Evolutionary conservation across 2,329 filamentous ascomycete genomes (phyloP).

Genomic region (Aspergillus spinulosporus): DNA sequence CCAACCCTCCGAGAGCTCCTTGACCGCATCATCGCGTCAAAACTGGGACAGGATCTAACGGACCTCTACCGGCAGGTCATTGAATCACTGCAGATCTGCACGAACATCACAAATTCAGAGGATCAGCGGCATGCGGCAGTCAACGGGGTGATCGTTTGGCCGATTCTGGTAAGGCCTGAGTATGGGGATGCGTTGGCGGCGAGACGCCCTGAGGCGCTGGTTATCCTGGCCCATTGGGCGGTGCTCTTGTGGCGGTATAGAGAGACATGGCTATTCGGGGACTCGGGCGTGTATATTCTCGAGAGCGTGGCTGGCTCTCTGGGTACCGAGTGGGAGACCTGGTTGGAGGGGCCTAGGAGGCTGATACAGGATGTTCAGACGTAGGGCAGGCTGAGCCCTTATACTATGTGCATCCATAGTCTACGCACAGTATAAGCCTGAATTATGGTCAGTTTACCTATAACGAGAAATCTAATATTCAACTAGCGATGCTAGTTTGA

Average conservation of each 20-base stretch:
- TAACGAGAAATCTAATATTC: no score
- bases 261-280: constrained; percentile 35
- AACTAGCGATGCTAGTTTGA: no score
- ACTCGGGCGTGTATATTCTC: background rate
- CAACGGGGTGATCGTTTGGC: constrained; percentile 2
- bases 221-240: constrained; percentile 41
- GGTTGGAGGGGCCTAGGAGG: no score
- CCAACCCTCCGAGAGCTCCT: background rate
- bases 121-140: background rate
- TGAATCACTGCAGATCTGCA: constrained; percentile 12
- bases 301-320: no score
- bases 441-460: no score
- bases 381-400: no score
- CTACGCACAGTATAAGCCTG: no score
- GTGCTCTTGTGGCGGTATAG: constrained; percentile 35
- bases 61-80: constrained; percentile 13
- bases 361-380: no score
- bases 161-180: constrained; percentile 7
- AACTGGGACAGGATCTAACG: constrained; percentile 1
- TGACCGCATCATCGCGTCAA: background rate
- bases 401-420: no score
- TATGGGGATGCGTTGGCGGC: constrained; percentile 32
- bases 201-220: constrained; percentile 34
- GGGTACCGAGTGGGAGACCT: no score
- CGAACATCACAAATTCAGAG: background rate